These are phyloP conservation scores for Sphenostylis stenocarpa DNA, from an alignment of 306 rosid genomes.

Conservation along the genomic window DNA sequence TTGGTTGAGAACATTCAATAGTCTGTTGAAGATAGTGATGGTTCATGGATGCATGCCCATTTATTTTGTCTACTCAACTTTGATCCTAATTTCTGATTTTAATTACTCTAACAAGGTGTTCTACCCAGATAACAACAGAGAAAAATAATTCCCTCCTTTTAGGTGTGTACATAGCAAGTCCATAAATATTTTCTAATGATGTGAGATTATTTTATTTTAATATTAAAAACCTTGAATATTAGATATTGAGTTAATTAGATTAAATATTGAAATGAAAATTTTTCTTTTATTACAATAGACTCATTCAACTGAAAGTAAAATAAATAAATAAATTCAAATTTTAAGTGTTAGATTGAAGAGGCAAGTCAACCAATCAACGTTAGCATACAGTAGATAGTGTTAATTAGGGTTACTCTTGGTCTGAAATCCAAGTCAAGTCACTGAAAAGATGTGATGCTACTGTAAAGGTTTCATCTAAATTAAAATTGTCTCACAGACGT, in stretches of 20 bases:
- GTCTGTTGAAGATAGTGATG: slow-evolving; percentile 11
- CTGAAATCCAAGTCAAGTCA: neutral
- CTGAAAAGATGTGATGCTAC: neutral
- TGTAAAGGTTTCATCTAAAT: neutral
- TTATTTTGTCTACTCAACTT: slow-evolving; percentile 17
- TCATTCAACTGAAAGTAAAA: too few species aligned
- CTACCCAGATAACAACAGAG: neutral
- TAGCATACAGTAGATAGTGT: too few species aligned
- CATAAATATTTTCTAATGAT: too few species aligned
- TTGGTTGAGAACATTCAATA: neutral
- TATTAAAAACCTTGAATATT: too few species aligned
- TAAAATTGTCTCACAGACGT: neutral
- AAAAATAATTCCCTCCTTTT: neutral
- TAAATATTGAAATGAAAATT: too few species aligned
- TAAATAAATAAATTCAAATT: neutral
- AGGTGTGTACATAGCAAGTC: slow-evolving; percentile 13
- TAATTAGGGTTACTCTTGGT: neutral
- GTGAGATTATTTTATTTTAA: too few species aligned
- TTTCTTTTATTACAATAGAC: too few species aligned
- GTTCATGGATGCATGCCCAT: neutral
- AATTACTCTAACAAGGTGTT: neutral
- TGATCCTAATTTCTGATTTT: neutral
- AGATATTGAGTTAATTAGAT: too few species aligned
- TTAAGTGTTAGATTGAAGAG: neutral
- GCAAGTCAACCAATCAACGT: neutral